phyloP scores from a whole-genome alignment of 2,329 filamentous ascomycete species.

The Dactylellina cionopaga region DNA sequence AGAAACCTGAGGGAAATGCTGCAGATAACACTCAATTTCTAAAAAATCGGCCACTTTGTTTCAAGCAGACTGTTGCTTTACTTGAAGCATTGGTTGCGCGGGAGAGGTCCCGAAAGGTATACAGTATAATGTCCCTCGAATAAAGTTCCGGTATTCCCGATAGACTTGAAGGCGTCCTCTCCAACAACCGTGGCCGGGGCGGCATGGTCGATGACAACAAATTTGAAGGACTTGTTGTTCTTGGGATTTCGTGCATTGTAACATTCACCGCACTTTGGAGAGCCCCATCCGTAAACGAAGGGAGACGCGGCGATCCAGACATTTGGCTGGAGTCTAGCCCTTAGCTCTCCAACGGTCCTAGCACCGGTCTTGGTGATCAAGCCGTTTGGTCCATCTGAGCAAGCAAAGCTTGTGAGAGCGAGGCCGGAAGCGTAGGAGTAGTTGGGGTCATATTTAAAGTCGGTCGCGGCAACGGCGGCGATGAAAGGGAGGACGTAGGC shows the following conservation, averaged over 20 bases:
- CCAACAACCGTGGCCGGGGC: slow-evolving; percentile 1
- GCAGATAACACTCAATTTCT: no score
- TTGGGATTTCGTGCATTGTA: slow-evolving; percentile 62
- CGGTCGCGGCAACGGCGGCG: slow-evolving; percentile 19
- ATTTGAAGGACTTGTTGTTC: neutral
- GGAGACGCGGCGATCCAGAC: slow-evolving; percentile 66
- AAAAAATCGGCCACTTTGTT: no score
- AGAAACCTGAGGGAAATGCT: no score
- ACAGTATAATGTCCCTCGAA: no score
- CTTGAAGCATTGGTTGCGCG: no score
- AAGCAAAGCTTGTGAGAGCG: slow-evolving; percentile 18
- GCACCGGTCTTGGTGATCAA: slow-evolving; percentile 22
- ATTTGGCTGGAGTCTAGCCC: slow-evolving; percentile 19
- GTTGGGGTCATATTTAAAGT: slow-evolving; percentile 23
- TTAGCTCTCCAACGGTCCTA: slow-evolving; percentile 1
- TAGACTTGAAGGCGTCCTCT: slow-evolving; percentile 7
- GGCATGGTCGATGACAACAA: slow-evolving; percentile 11
- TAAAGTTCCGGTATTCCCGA: no score
- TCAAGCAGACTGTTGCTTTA: no score
- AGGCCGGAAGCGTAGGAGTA: slow-evolving; percentile 7
- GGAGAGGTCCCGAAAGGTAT: no score
- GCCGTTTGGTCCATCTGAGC: slow-evolving; percentile 35
- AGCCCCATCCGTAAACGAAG: slow-evolving; percentile 67
- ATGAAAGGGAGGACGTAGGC: slow-evolving; percentile 13
- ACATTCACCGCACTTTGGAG: slow-evolving; percentile 69